Conservation (phyloP, 306 rosid species). For the Cucurbita maxima region DNA sequence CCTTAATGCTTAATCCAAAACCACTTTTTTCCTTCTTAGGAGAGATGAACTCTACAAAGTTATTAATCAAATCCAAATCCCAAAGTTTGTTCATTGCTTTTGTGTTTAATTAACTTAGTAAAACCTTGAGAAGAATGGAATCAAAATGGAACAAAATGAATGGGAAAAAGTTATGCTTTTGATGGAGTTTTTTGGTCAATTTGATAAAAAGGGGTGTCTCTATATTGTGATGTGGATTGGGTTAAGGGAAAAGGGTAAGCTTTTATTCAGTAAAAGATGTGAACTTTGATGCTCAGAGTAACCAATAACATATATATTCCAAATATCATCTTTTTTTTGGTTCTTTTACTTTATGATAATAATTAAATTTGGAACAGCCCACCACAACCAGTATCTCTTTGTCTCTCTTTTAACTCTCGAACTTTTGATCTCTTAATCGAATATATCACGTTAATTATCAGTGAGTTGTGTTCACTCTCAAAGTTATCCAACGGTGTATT, state of each 20-base stretch:
- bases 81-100: not conserved
- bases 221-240: not conserved
- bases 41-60: not conserved
- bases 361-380: not conserved
- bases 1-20: constrained; percentile 12
- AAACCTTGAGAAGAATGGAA: not conserved
- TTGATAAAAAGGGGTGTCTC: not conserved
- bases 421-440: too few species aligned
- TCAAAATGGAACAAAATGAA: not conserved
- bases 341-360: not conserved
- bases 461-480: too few species aligned
- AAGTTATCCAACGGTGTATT: too few species aligned
- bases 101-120: not conserved
- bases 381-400: not conserved
- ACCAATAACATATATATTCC: constrained; percentile 7
- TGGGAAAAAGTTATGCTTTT: not conserved
- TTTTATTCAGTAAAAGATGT: not conserved
- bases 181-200: not conserved
- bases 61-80: not conserved
- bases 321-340: constrained; percentile 1
- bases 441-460: too few species aligned
- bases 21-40: not conserved
- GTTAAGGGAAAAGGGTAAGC: not conserved
- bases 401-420: not conserved
- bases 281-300: not conserved